Conservation (phyloP, 345 rosid species). For the Excoecaria agallocha region DNA sequence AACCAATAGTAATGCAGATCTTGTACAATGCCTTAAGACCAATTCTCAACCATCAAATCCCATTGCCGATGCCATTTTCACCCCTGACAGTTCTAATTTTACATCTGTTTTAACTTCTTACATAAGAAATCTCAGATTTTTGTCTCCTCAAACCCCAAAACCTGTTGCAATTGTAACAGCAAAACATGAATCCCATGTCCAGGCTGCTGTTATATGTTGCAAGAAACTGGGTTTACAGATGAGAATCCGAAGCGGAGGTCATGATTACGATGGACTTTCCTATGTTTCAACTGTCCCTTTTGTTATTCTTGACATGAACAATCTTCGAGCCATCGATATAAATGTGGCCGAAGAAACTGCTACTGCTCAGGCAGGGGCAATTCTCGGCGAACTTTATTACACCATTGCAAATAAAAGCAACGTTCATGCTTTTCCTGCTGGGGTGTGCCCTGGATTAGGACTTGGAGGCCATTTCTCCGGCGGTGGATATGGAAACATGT, state of each 20-base stretch:
- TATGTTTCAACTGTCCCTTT: slow-evolving; percentile 12
- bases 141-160: slow-evolving; percentile 11
- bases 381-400: slow-evolving; percentile 19
- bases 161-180: slow-evolving; percentile 16
- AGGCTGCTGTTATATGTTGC: slow-evolving; percentile 12
- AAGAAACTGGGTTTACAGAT: slow-evolving; percentile 5
- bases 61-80: no score
- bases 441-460: slow-evolving; percentile 21
- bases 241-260: slow-evolving; percentile 20
- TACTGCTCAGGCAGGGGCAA: slow-evolving; percentile 21
- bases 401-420: slow-evolving; percentile 16
- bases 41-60: no score
- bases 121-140: slow-evolving; percentile 17
- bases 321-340: background rate
- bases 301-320: slow-evolving; percentile 16
- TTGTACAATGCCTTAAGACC: no score
- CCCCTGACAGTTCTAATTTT: no score
- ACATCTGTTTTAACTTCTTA: slow-evolving; percentile 10
- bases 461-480: slow-evolving; percentile 20
- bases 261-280: slow-evolving; percentile 23
- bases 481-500: slow-evolving; percentile 18
- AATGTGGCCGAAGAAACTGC: background rate
- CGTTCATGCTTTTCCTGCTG: slow-evolving; percentile 12
- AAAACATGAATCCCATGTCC: slow-evolving; percentile 10
- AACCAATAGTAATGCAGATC: no score